Evolutionary conservation across 306 rosid species (phyloP), one percentile per base, ranked within the genome.

Genomic region (Arachis hypogaea): DNA sequence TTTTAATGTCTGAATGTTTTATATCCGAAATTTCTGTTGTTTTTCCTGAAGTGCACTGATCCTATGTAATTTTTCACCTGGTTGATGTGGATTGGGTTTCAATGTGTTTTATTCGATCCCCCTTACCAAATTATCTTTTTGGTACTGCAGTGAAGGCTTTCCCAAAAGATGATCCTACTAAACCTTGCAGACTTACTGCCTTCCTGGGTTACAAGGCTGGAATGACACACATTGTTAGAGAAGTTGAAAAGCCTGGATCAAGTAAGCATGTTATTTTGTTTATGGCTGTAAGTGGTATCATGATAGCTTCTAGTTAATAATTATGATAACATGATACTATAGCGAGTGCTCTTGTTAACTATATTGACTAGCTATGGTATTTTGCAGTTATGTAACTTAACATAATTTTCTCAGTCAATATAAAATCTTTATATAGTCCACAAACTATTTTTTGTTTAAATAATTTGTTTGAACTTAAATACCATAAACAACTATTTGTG

Each of bases 161-260:
- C 68, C 97, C 95, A 3, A 87, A 73, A 69, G 95, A 91, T 50
- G 85, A 89, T 72, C 75, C 88, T 22, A 74, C 74, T 6, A 87
- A 84, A 66, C 77, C 88, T 47, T 87, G 92, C 63, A 81, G 89
- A 40, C 82, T 89, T 78, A 89, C 97, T 79, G 92, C 97, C 59
- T 91, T 91, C 71, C 33, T 87, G 63, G 97, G 97, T 7, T 89
- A 87, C 78, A 91, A 91, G 81, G 87, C 97, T 63, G 97, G 97
- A 65, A 89, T 89, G 95, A 91, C 97, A 41, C 97, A 91, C 79
- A 87, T 89, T 61, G 91, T 91, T 9, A 84, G 97, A 67, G 97
- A 91, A 47, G 97, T 89, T 1, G 97, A 91, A 76, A 91, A 91
- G 38, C 97, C 95, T 18, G 95, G 95, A 43, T 91, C 97, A 70